Conservation (phyloP, 2,329 filamentous ascomycete species). For the Alternaria triticimaculans region DNA sequence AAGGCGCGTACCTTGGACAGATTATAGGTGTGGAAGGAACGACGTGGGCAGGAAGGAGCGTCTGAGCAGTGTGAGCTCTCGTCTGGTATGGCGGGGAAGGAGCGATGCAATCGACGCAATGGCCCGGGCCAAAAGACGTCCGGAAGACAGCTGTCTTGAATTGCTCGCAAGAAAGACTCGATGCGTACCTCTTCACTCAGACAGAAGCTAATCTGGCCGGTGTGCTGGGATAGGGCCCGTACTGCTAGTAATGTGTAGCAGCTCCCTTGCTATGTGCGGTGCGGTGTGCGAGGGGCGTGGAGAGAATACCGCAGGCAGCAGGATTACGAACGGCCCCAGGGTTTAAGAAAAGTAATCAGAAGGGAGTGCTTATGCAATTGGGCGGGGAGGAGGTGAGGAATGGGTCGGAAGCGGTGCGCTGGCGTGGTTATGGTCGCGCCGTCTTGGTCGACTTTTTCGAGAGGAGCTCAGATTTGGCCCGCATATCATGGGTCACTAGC, state of each 20-base stretch:
- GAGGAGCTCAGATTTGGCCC: constrained; percentile 15
- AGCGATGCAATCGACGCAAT: constrained; percentile 2
- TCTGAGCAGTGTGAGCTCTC: constrained; percentile 29
- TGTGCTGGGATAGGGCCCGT: constrained; percentile 38
- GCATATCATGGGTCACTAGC: constrained; percentile 22
- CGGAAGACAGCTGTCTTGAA: background rate
- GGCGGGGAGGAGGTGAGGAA: constrained; percentile 25
- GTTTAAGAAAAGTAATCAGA: constrained; percentile 19
- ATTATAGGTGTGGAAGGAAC: constrained; percentile 25
- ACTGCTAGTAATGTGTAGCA: constrained; percentile 37
- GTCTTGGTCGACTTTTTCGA: constrained; percentile 34
- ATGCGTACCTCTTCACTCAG: constrained; percentile 29
- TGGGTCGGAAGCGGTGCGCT: constrained; percentile 25
- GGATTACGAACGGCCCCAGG: constrained; percentile 11
- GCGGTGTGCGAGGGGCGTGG: constrained; percentile 17
- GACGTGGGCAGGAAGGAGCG: constrained; percentile 25
- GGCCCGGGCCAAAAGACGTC: background rate
- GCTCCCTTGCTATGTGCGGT: constrained; percentile 41
- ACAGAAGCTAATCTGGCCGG: constrained; percentile 48
- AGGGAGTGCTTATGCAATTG: constrained; percentile 26
- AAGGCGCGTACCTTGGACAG: constrained; percentile 25
- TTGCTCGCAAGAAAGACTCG: constrained; percentile 23
- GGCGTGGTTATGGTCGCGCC: constrained; percentile 31
- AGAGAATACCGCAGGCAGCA: constrained; percentile 22
- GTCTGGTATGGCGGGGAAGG: constrained; percentile 19